These are phyloP conservation scores for Jatropha multifida DNA, from an alignment of 441 rosid genomes.

Conservation along the genomic window DNA sequence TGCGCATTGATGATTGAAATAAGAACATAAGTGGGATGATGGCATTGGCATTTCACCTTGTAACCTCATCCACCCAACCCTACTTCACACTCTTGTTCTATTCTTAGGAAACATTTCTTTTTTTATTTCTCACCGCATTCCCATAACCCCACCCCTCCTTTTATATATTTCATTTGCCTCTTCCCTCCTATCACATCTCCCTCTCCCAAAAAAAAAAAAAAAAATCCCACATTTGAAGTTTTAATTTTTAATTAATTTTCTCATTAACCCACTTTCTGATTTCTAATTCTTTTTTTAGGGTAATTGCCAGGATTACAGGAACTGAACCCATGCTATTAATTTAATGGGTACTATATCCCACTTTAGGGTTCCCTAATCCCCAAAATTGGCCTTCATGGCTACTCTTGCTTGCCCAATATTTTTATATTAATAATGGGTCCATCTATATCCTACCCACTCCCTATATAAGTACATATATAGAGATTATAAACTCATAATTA, in stretches of 20 bases:
- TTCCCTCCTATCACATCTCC: constrained; percentile 28
- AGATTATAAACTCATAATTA: constrained; percentile 60
- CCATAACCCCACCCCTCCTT: constrained; percentile 12
- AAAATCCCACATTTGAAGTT: too few relatives aligned
- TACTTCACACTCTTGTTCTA: constrained; percentile 56
- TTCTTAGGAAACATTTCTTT: constrained; percentile 62
- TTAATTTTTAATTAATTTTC: background rate
- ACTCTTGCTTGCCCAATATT: background rate
- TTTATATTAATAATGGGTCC: constrained; percentile 10
- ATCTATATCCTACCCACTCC: constrained; percentile 46
- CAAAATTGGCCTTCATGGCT: constrained; percentile 32
- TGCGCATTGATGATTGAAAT: constrained; percentile 63
- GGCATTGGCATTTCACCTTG: constrained; percentile 52
- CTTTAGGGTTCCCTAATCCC: constrained; percentile 33
- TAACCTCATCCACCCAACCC: constrained; percentile 53
- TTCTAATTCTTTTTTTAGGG: background rate
- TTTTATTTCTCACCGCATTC: constrained; percentile 32
- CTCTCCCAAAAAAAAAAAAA: background rate
- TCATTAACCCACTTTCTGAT: constrained; percentile 25
- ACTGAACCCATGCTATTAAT: constrained; percentile 28
- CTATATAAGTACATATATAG: constrained; percentile 28
- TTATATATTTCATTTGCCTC: constrained; percentile 8
- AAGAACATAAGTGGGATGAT: constrained; percentile 50
- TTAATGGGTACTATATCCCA: background rate
- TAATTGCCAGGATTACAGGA: constrained; percentile 39